Conservation (phyloP, 2,329 filamentous ascomycete genomes). For the Ceratocystis variospora region DNA sequence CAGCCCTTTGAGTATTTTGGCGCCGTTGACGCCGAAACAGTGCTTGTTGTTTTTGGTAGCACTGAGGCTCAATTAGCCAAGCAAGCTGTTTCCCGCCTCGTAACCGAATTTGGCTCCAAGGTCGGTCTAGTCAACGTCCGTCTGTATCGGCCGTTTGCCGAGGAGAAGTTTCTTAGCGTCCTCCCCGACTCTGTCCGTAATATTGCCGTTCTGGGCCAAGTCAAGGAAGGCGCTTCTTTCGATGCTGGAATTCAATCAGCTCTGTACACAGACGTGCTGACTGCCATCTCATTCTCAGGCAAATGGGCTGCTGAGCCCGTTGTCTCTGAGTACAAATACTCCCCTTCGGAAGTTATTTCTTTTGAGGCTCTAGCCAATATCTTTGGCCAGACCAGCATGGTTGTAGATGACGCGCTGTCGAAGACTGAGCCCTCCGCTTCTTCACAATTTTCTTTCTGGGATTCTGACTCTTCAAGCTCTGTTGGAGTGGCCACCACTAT, state of each 20-base stretch:
- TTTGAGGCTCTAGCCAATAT: slow-evolving; percentile 40
- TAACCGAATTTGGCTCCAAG: slow-evolving; percentile 52
- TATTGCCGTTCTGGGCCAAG: slow-evolving; percentile 80
- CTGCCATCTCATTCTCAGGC: slow-evolving; percentile 65
- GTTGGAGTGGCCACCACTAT: slow-evolving; percentile 49
- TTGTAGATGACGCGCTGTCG: slow-evolving; percentile 40
- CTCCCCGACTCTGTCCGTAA: slow-evolving; percentile 63
- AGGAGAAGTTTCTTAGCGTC: slow-evolving; percentile 77
- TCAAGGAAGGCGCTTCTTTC: slow-evolving; percentile 55
- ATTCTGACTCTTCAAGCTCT: slow-evolving; percentile 60
- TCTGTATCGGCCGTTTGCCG: slow-evolving; percentile 86
- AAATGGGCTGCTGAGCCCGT: slow-evolving; percentile 48
- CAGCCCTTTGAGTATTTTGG: slow-evolving; percentile 88
- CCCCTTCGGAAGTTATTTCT: slow-evolving; percentile 47
- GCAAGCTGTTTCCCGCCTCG: slow-evolving; percentile 62
- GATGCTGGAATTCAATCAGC: slow-evolving; percentile 69
- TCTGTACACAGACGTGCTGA: slow-evolving; percentile 82
- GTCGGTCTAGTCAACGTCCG: slow-evolving; percentile 84
- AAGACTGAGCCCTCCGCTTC: slow-evolving; percentile 27
- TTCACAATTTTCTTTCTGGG: slow-evolving; percentile 86
- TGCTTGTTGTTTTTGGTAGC: slow-evolving; percentile 86
- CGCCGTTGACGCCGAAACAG: slow-evolving; percentile 62
- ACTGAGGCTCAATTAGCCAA: slow-evolving; percentile 75
- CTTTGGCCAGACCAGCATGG: slow-evolving; percentile 35
- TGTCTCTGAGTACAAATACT: slow-evolving; percentile 80